Conservation (phyloP, 495 filamentous ascomycete species). For the Glarea lozoyensis region DNA sequence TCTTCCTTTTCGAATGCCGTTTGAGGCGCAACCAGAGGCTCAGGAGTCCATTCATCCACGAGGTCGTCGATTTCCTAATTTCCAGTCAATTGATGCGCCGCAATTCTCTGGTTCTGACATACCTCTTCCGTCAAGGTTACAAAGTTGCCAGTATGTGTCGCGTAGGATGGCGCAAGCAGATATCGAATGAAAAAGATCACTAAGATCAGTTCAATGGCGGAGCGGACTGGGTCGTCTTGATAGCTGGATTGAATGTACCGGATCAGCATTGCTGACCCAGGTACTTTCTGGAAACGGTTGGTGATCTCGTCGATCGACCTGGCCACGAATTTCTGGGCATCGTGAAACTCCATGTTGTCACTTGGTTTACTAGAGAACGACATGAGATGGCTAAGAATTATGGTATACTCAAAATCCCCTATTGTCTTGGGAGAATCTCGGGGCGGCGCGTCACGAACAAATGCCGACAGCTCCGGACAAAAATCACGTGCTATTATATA, state of each 20-base stretch:
- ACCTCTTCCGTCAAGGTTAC: slow-evolving; percentile 83
- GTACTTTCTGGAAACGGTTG: slow-evolving; percentile 73
- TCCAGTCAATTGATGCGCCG: neutral
- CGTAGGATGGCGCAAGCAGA: slow-evolving; percentile 81
- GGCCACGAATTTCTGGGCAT: slow-evolving; percentile 62
- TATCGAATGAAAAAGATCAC: slow-evolving; percentile 95
- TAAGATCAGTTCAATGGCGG: slow-evolving; percentile 86
- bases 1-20: slow-evolving; percentile 71
- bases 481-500: neutral
- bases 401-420: neutral
- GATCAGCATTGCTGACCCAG: slow-evolving; percentile 87
- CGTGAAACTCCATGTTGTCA: slow-evolving; percentile 67
- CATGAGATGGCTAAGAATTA: slow-evolving; percentile 5
- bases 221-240: slow-evolving; percentile 91
- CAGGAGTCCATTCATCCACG: slow-evolving; percentile 93
- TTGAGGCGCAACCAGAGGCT: slow-evolving; percentile 71
- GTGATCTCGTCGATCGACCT: slow-evolving; percentile 57
- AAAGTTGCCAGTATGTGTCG: slow-evolving; percentile 75
- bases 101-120: neutral
- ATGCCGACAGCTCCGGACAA: neutral
- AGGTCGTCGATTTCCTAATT: slow-evolving; percentile 86
- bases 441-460: no score
- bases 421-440: neutral
- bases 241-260: slow-evolving; percentile 95
- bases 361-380: slow-evolving; percentile 9